phyloP scores from a whole-genome alignment of 208 protist species.

The Leishmania gerbilli region DNA sequence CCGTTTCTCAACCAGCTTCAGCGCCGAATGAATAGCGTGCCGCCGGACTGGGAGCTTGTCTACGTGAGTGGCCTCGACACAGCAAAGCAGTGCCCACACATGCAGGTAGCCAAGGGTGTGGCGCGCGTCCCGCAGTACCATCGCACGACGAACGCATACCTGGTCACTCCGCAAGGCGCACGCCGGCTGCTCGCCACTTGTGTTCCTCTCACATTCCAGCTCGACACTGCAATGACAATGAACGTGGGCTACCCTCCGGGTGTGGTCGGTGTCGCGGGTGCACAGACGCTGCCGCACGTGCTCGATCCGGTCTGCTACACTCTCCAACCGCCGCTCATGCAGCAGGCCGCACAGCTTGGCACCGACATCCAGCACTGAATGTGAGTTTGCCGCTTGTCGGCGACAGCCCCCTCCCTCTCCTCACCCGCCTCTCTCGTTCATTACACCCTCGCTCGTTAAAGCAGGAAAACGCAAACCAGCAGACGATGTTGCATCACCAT shows the following conservation, averaged over 20 bases:
- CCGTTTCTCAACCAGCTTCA: constrained; percentile 44
- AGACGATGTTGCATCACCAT: neutral
- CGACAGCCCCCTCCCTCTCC: neutral
- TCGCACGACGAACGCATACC: constrained; percentile 86
- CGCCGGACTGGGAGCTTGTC: constrained; percentile 75
- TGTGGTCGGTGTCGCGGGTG: neutral
- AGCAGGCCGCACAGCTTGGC: constrained; percentile 60
- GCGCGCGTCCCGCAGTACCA: constrained; percentile 79
- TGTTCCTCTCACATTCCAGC: constrained; percentile 79
- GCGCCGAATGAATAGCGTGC: constrained; percentile 34
- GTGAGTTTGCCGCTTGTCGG: neutral
- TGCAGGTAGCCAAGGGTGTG: constrained; percentile 41
- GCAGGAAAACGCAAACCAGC: neutral
- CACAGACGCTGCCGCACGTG: constrained; percentile 41
- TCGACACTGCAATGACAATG: constrained; percentile 89
- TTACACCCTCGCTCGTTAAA: neutral
- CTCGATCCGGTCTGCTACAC: constrained; percentile 70
- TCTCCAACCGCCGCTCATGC: constrained; percentile 78
- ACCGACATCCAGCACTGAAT: constrained; percentile 72
- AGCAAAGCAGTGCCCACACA: constrained; percentile 36
- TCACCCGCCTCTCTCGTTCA: neutral
- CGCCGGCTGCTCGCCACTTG: constrained; percentile 52
- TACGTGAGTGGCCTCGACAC: constrained; percentile 89
- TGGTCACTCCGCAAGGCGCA: constrained; percentile 64
- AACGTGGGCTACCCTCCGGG: constrained; percentile 19